Evolutionary conservation across 108 stramenopile genomes (phyloP).

Genomic region (Hondaea fermentalgiana): DNA sequence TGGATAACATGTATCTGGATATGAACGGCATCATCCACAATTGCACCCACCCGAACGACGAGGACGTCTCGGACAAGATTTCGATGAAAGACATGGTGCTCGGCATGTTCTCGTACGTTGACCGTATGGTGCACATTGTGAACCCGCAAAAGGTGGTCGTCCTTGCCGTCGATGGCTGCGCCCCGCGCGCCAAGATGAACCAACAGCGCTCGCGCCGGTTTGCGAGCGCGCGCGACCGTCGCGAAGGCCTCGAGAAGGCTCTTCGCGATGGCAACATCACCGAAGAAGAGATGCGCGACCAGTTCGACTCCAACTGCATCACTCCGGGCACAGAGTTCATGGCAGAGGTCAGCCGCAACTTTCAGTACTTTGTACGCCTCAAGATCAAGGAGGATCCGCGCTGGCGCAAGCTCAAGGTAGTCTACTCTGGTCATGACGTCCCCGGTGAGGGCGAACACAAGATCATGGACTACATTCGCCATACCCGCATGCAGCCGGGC

Average conservation of each 20-base stretch:
- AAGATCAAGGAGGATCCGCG: conserved; percentile 75
- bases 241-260: conserved; percentile 67
- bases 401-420: conserved; percentile 77
- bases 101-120: conserved; percentile 29
- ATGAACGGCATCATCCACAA: conserved; percentile 99
- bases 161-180: conserved; percentile 95
- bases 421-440: conserved; percentile 86
- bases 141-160: conserved; percentile 72
- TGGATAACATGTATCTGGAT: conserved; percentile 89
- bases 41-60: conserved; percentile 72
- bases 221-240: conserved; percentile 80
- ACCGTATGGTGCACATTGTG: conserved; percentile 87
- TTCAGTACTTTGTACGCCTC: conserved; percentile 74
- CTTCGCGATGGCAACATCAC: conserved; percentile 35
- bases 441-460: conserved; percentile 99
- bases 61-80: background rate
- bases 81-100: conserved; percentile 1
- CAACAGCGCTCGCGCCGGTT: conserved; percentile 97
- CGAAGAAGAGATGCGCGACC: conserved; percentile 29
- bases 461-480: conserved; percentile 85
- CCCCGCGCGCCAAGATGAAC: conserved; percentile 99
- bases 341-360: conserved; percentile 68
- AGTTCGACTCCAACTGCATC: conserved; percentile 98
- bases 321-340: conserved; percentile 98
- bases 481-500: conserved; percentile 65